Percentiles rank a stretch among this genome's conserved stretches.
phyloP scores from a whole-genome alignment of 2,329 filamentous ascomycete species.

The Ophiostoma quercus region DNA sequence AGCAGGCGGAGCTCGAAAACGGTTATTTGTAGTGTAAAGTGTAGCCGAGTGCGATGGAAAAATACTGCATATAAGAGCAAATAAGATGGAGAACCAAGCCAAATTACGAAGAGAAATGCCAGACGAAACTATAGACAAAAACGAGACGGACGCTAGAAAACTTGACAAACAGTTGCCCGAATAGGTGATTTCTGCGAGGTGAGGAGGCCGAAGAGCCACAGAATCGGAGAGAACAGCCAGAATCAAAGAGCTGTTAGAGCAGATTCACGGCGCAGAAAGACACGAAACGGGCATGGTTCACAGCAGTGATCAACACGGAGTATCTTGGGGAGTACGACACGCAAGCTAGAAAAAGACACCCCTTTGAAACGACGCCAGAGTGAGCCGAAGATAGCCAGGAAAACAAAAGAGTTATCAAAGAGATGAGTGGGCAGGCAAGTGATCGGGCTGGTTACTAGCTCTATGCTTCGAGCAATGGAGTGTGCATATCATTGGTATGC shows the following conservation, averaged over 20 bases:
- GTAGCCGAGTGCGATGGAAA: neutral
- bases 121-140: neutral
- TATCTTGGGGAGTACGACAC: neutral
- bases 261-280: neutral
- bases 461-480: neutral
- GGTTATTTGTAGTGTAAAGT: neutral
- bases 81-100: neutral
- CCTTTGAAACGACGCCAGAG: neutral
- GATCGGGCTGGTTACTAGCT: no score
- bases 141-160: neutral
- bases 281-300: neutral
- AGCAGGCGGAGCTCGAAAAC: neutral
- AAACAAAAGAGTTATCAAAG: neutral
- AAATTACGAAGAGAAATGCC: neutral
- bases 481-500: neutral
- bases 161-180: no score
- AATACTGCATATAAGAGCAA: no score
- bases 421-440: neutral
- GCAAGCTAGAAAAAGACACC: neutral
- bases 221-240: neutral
- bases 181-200: neutral
- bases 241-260: neutral
- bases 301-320: neutral
- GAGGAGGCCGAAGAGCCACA: neutral
- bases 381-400: neutral